phyloP scores from a whole-genome alignment of 495 filamentous ascomycete genomes.

The Aspergillus biplanus region DNA sequence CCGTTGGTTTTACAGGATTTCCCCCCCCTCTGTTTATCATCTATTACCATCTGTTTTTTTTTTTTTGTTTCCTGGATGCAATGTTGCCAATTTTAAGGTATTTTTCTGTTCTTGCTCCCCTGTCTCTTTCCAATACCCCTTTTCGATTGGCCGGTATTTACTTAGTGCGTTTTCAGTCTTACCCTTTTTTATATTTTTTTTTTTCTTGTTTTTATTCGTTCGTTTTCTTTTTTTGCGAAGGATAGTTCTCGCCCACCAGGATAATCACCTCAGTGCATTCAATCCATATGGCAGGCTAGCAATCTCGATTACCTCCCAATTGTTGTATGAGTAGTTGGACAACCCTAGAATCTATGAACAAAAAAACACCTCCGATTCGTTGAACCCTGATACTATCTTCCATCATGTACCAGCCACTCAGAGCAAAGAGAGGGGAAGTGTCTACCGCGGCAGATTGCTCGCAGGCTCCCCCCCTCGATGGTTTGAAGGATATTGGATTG shows the following conservation, averaged over 20 bases:
- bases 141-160: constrained; percentile 37
- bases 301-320: too few species aligned
- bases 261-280: neutral
- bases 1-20: constrained; percentile 7
- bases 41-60: constrained; percentile 10
- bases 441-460: too few species aligned
- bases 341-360: too few species aligned
- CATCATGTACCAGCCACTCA: neutral
- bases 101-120: constrained; percentile 9
- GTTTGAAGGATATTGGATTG: too few species aligned
- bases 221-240: neutral
- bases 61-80: constrained; percentile 18
- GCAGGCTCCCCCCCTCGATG: too few species aligned
- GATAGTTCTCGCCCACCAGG: too few species aligned
- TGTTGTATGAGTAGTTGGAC: neutral
- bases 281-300: neutral
- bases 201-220: neutral
- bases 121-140: constrained; percentile 40
- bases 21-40: neutral
- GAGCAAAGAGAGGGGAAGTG: neutral
- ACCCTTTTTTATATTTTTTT: constrained; percentile 9
- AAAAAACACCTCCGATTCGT: neutral
- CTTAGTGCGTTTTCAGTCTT: constrained; percentile 22
- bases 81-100: neutral
- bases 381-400: neutral